These are phyloP conservation scores for Hsuehochloa calcarea DNA, from an alignment of 176 grass and related monocot genomes.

Conservation along the genomic window DNA sequence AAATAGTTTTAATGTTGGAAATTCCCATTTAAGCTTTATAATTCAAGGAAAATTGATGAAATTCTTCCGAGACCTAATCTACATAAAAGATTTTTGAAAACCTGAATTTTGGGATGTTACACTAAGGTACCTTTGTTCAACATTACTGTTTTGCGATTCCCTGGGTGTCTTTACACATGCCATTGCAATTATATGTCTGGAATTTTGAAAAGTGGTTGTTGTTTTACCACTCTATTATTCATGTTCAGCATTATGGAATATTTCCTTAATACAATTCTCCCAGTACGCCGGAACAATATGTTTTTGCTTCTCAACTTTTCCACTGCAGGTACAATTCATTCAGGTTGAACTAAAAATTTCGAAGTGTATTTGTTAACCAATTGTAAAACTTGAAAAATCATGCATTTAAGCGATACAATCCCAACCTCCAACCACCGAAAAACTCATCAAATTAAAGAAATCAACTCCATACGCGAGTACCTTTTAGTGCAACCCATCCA, in stretches of 20 bases:
- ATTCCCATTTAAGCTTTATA: too few species aligned
- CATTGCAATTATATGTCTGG: neutral
- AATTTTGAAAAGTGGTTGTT: neutral
- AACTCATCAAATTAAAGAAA: neutral
- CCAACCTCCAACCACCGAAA: neutral
- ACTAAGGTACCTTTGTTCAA: neutral
- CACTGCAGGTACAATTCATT: neutral
- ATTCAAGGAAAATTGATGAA: too few species aligned
- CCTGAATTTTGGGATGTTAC: too few species aligned
- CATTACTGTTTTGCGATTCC: neutral
- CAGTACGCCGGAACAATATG: neutral
- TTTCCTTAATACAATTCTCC: neutral
- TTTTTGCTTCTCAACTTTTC: neutral
- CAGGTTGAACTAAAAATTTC: neutral
- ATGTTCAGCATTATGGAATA: neutral
- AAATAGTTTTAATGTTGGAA: too few species aligned
- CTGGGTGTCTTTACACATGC: neutral
- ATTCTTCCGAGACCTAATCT: too few species aligned
- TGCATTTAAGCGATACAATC: neutral
- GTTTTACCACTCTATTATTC: neutral
- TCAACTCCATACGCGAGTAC: constrained; percentile 10
- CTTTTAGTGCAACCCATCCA: constrained; percentile 72
- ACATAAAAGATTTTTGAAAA: too few species aligned
- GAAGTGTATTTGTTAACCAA: neutral
- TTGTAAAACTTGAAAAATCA: neutral